Conservation (phyloP, 2,329 filamentous ascomycete species). For the Cladophialophora immunda region DNA sequence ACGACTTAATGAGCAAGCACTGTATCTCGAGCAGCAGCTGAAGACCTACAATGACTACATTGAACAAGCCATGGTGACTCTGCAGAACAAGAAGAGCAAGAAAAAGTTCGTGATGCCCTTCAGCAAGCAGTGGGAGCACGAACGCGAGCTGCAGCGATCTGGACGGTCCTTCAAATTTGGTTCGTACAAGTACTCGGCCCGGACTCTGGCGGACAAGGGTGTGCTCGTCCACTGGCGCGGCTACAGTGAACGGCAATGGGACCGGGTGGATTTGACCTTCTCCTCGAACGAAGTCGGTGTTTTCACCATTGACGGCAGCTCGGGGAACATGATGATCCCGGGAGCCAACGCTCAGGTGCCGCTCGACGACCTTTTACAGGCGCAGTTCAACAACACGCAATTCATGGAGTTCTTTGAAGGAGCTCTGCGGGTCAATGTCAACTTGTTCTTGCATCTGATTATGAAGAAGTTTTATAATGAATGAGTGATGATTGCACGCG, state of each 20-base stretch:
- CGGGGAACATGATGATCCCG: slow-evolving; percentile 93
- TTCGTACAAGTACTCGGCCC: slow-evolving; percentile 95
- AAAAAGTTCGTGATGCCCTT: slow-evolving; percentile 95
- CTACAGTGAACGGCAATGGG: slow-evolving; percentile 82
- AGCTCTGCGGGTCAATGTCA: slow-evolving; percentile 88
- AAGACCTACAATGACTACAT: slow-evolving; percentile 99
- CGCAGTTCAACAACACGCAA: slow-evolving; percentile 96
- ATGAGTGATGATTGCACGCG: slow-evolving; percentile 39
- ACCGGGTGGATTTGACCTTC: slow-evolving; percentile 92
- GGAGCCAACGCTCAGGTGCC: slow-evolving; percentile 88
- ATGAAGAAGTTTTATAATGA: slow-evolving; percentile 96
- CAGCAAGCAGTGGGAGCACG: slow-evolving; percentile 98
- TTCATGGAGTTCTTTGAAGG: slow-evolving; percentile 95
- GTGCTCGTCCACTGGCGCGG: slow-evolving; percentile 92
- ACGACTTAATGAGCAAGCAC: slow-evolving; percentile 70
- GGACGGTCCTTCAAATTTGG: slow-evolving; percentile 97
- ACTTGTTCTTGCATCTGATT: slow-evolving; percentile 92
- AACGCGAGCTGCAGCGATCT: slow-evolving; percentile 89
- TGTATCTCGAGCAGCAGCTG: slow-evolving; percentile 91
- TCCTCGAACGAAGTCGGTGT: slow-evolving; percentile 92
- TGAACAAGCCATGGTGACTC: slow-evolving; percentile 95
- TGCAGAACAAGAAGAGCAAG: slow-evolving; percentile 96
- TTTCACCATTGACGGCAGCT: slow-evolving; percentile 89
- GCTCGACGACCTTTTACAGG: slow-evolving; percentile 92
- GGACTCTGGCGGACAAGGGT: slow-evolving; percentile 88